phyloP scores from a whole-genome alignment of 306 rosid species.

The Ziziphus jujuba region DNA sequence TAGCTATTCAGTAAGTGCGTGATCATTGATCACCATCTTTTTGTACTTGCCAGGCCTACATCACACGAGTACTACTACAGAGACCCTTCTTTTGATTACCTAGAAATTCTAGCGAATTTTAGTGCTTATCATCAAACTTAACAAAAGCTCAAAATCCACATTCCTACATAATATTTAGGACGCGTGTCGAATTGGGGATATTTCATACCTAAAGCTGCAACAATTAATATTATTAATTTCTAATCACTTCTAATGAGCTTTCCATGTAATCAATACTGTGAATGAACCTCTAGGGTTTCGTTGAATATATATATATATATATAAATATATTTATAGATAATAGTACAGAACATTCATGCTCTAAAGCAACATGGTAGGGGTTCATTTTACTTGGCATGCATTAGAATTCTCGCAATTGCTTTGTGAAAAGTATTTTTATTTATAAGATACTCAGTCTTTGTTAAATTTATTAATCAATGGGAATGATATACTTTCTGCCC shows the following conservation, averaged over 20 bases:
- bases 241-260: background rate
- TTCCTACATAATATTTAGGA: constrained; percentile 17
- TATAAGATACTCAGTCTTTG: background rate
- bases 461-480: too few relatives aligned
- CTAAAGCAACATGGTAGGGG: constrained; percentile 1
- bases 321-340: background rate
- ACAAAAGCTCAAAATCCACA: constrained; percentile 24
- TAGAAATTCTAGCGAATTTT: background rate
- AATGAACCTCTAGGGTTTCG: constrained; percentile 21
- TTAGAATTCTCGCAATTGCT: background rate
- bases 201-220: constrained; percentile 39
- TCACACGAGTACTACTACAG: background rate
- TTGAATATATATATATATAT: background rate
- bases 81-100: too few relatives aligned
- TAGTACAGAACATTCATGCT: constrained; percentile 12
- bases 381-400: constrained; percentile 26
- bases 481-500: constrained; percentile 6
- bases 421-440: background rate
- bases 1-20: too few relatives aligned
- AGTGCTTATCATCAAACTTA: constrained; percentile 7
- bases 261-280: constrained; percentile 23
- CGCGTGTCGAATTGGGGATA: constrained; percentile 28
- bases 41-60: background rate
- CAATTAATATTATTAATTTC: too few relatives aligned
- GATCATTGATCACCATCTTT: too few relatives aligned